Conservation (phyloP, 169 alveolate genomes). For the Theileria annulata region DNA sequence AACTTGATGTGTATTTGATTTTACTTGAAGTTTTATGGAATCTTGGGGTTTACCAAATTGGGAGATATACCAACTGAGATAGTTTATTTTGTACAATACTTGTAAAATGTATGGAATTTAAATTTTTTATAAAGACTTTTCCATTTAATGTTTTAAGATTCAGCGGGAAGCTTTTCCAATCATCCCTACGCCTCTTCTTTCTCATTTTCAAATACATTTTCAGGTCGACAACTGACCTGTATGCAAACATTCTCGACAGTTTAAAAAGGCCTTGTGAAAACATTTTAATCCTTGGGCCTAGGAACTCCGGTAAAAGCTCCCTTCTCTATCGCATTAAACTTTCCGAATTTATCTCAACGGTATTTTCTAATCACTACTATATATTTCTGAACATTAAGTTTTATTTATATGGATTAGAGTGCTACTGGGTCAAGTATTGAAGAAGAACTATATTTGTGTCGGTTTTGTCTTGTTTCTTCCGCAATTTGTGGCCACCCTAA, state of each 20-base stretch:
- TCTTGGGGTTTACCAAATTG: background rate
- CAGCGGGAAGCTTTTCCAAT: background rate
- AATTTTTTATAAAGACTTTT: constrained; percentile 13
- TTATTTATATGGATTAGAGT: constrained; percentile 3
- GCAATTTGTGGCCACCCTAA: constrained; percentile 20
- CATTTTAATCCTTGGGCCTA: constrained; percentile 44
- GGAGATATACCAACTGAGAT: background rate
- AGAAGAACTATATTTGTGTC: constrained; percentile 38
- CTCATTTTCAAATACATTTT: constrained; percentile 15
- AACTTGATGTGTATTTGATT: background rate
- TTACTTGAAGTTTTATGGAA: background rate
- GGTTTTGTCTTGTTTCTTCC: constrained; percentile 36
- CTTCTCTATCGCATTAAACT: constrained; percentile 63
- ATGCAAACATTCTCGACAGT: constrained; percentile 12
- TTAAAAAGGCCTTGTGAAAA: constrained; percentile 9
- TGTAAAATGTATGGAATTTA: constrained; percentile 30
- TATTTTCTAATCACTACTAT: constrained; percentile 2
- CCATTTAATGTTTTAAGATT: constrained; percentile 16
- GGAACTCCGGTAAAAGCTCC: constrained; percentile 60
- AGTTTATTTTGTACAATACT: background rate
- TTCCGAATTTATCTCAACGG: constrained; percentile 57
- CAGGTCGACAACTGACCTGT: constrained; percentile 5
- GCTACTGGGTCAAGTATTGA: constrained; percentile 51
- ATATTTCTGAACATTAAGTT: background rate
- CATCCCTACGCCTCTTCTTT: constrained; percentile 1